Evolutionary conservation across 192 early-diverging fungal species (phyloP), one percentile per base, ranked within the genome.

Genomic region (Linnemannia schmuckeri): DNA sequence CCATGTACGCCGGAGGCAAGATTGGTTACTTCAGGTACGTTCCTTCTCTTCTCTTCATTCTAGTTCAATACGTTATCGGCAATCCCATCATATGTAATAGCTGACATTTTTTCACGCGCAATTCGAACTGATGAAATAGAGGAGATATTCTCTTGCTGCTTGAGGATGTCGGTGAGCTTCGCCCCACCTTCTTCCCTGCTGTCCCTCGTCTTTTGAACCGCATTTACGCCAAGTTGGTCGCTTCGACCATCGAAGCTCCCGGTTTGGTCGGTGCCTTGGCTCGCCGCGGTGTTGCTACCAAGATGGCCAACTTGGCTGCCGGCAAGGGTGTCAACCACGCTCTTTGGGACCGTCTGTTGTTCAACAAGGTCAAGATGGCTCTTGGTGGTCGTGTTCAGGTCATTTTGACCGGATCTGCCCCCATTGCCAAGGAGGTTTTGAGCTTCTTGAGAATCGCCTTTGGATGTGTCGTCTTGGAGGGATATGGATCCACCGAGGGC

Each of bases 161-260:
- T 20, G 97, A 98, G 44, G 98, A 99, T 85, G 88, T 98, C 79
- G 92, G 91, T 49, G 78, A 90, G 38, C 92, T 98, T 33, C 85
- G 90, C 42, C 98, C 98, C 9, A 97, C 95, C 35, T 46, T 97
- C 68, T 97, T 99, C 83, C 90, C 89, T 72, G 92, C 95, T 33
- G 98, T 99, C n/a, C 97, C 98, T 10, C 94, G 97, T 30, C 89
- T 99, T 57, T 90, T 97, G 82, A 98, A 97, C 92, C 94, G 97
- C 74, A 94, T 99, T 79, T 95, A 98, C 81, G 95, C 83, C 72
- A 92, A 90, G 71, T 42, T 93, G 70, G 83, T 85, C 40, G 74
- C 83, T 40, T 79, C 83, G 1, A 93, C 92, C 27, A 78, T 96
- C 63, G 88, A 94, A 47, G 94, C 94, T 0, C 92, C 94, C 0